phyloP scores from a whole-genome alignment of 2,329 filamentous ascomycete genomes.

The Ceratocystis diversiconidia region DNA sequence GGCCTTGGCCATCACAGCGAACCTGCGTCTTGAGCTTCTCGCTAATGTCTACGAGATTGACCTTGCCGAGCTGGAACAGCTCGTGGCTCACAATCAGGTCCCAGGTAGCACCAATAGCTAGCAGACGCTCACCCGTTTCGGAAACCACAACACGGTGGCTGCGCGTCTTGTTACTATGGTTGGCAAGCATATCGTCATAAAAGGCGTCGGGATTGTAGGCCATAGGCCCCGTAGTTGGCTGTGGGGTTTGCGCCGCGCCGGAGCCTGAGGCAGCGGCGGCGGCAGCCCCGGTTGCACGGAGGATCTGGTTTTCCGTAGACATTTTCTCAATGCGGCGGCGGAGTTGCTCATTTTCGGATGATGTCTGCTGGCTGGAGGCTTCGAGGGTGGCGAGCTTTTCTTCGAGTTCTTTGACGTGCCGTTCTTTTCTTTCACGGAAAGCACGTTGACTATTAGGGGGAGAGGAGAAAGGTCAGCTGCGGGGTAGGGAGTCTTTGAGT shows the following conservation, averaged over 20 bases:
- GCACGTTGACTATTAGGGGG: constrained; percentile 61
- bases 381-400: constrained; percentile 68
- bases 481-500: too few relatives aligned
- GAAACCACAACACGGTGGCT: constrained; percentile 56
- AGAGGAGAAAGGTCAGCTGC: background rate
- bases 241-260: constrained; percentile 21
- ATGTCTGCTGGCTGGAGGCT: constrained; percentile 54
- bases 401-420: constrained; percentile 80
- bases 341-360: constrained; percentile 73
- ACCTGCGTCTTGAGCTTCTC: constrained; percentile 61
- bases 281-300: constrained; percentile 51
- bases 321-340: constrained; percentile 72
- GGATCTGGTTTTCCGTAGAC: constrained; percentile 81
- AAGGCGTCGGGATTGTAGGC: constrained; percentile 60
- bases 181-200: constrained; percentile 46
- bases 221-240: constrained; percentile 48
- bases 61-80: constrained; percentile 58
- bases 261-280: constrained; percentile 25
- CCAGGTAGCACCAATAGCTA: constrained; percentile 72
- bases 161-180: constrained; percentile 47
- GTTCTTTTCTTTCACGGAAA: constrained; percentile 91
- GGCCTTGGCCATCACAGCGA: constrained; percentile 74
- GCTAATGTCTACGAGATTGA: constrained; percentile 71
- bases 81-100: constrained; percentile 75
- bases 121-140: constrained; percentile 51